Evolutionary conservation across 2,329 filamentous ascomycete species (phyloP), one percentile per base, ranked within the genome.

Genomic region (Microthyrium microscopicum): DNA sequence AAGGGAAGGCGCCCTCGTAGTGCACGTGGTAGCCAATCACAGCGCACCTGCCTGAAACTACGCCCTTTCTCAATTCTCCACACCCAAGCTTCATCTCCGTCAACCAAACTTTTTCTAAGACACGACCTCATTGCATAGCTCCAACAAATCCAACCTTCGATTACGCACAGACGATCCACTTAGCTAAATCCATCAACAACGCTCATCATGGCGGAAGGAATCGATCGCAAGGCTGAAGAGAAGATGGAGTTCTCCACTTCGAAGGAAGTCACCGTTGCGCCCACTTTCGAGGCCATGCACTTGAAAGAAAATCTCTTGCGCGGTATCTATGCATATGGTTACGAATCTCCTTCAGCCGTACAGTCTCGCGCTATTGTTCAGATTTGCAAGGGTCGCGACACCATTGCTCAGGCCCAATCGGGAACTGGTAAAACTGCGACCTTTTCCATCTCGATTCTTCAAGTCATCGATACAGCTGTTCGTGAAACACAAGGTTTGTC

Each of bases 331-430:
- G 89, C 89, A 22, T 98, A 98, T 48, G 89, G 89, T 43, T 98
- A 95, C 60, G 89, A 98, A 56, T 94, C 89, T 2, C 89, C 89
- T 9, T 98, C 89, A 0, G 89, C 89, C 11, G 87, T 98, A 13
- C 89, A 98, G 62, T 94, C 87, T 44, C 82, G 89, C 52, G 89
- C 89, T 34, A 98, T 98, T 51, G 89, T 98, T 31, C 89, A 95
- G 61, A 81, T 98, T 51, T 98, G 89, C 73, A 95, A 95, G 61
- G 89, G 89, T 43, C 83, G 89, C 59, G 89, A 98, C 57, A 95
- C 89, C 41, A 98, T 98, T 52, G 89, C 89, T 13, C 89, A 98
- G 55, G 89, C 89, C 15, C 89, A 95, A 58, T 94, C 87, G 29
- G 85, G 85, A 58, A 94, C 85, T 34, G 85, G 85, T 65, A 94